Conservation (phyloP, 805 yeast genomes). For the Saccharomycopsis synnaedendra region DNA sequence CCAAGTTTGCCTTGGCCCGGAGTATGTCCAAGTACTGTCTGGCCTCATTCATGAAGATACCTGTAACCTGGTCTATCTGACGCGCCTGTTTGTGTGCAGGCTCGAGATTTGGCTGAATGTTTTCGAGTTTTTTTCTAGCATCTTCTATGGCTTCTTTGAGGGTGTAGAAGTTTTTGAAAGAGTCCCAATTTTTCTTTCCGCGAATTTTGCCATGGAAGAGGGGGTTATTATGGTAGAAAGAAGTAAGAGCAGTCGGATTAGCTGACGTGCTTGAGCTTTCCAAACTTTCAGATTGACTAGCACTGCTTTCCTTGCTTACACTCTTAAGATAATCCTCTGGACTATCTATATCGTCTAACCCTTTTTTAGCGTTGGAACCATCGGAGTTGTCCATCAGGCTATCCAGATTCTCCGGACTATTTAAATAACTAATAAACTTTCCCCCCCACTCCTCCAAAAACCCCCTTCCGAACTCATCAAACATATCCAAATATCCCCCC, state of each 20-base stretch:
- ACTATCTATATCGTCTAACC: neutral
- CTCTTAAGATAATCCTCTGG: neutral
- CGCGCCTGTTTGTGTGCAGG: slow-evolving; percentile 4
- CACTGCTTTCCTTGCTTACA: neutral
- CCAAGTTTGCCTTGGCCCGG: slow-evolving; percentile 46
- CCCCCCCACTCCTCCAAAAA: slow-evolving; percentile 40
- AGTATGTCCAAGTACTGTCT: slow-evolving; percentile 47
- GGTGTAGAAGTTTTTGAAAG: slow-evolving; percentile 16
- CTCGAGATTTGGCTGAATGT: slow-evolving; percentile 2
- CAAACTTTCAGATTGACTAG: slow-evolving; percentile 1
- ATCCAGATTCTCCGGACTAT: neutral
- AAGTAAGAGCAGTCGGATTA: too few relatives aligned
- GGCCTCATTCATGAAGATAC: slow-evolving; percentile 43
- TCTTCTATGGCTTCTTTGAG: slow-evolving; percentile 25
- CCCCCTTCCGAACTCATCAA: slow-evolving; percentile 65
- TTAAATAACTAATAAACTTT: slow-evolving; percentile 8
- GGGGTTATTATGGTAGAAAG: slow-evolving; percentile 21
- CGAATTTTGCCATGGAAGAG: slow-evolving; percentile 12
- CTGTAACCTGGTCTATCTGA: slow-evolving; percentile 28
- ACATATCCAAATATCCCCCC: slow-evolving; percentile 43
- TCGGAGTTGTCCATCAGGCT: slow-evolving; percentile 6
- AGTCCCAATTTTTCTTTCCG: slow-evolving; percentile 11
- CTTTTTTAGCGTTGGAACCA: neutral
- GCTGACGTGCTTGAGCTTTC: neutral
- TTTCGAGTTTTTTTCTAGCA: slow-evolving; percentile 5